Evolutionary conservation across 345 rosid genomes (phyloP).

Genomic region (Aquilaria sinensis): DNA sequence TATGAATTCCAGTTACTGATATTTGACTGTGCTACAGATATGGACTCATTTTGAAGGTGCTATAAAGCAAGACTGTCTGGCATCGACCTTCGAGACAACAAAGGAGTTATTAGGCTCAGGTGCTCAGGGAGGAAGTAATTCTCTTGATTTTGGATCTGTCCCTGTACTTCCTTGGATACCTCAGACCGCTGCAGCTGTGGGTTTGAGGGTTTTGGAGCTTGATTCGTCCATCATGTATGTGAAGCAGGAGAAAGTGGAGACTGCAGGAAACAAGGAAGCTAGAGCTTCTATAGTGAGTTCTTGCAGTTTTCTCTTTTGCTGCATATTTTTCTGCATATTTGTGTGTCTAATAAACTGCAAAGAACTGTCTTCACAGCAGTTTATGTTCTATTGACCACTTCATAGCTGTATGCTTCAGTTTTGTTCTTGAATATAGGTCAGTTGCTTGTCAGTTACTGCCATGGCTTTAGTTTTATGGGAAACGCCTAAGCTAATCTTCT

Average conservation of each 20-base stretch:
- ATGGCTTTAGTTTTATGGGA: not conserved
- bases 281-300: conserved; percentile 49
- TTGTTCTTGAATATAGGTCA: too few relatives aligned
- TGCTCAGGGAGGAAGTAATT: conserved; percentile 12
- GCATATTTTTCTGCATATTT: too few relatives aligned
- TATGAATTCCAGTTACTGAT: too few relatives aligned
- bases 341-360: not conserved
- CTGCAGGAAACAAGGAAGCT: conserved; percentile 38
- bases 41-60: conserved; percentile 69
- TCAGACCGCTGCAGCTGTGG: conserved; percentile 74
- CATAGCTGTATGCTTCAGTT: not conserved
- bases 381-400: not conserved
- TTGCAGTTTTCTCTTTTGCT: not conserved
- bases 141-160: conserved; percentile 31
- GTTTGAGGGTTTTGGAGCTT: conserved; percentile 80
- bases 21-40: conserved; percentile 35
- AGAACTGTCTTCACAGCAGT: not conserved
- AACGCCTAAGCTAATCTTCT: conserved; percentile 1
- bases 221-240: conserved; percentile 55
- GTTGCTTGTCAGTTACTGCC: not conserved
- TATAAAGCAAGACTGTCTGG: conserved; percentile 55
- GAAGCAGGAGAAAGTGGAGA: conserved; percentile 51
- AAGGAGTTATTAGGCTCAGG: conserved; percentile 54
- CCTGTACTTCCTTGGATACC: conserved; percentile 96
- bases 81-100: conserved; percentile 56